Conservation (phyloP, 2,329 filamentous ascomycete genomes). For the Dendrostoma leiphaemia region DNA sequence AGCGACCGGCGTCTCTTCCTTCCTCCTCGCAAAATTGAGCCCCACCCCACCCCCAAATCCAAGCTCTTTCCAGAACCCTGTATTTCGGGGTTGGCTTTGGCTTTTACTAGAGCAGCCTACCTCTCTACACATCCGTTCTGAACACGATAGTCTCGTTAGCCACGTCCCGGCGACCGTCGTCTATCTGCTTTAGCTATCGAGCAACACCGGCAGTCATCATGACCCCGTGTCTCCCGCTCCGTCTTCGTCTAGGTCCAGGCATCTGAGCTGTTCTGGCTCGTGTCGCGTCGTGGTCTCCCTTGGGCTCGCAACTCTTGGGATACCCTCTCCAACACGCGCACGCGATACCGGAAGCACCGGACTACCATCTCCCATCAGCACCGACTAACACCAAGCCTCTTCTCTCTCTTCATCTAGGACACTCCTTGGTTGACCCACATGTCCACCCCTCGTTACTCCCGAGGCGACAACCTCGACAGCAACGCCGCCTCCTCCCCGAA, state of each 20-base stretch:
- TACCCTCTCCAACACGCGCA: no score
- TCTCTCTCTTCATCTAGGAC: constrained; percentile 5
- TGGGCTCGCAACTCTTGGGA: not conserved
- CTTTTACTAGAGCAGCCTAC: no score
- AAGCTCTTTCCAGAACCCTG: no score
- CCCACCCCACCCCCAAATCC: no score
- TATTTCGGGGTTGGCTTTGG: no score
- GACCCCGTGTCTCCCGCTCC: not conserved
- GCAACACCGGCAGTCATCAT: constrained; percentile 1
- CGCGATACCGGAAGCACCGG: no score
- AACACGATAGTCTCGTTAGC: not conserved
- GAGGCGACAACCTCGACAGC: constrained; percentile 17
- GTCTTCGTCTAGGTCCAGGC: not conserved
- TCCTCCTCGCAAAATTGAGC: no score
- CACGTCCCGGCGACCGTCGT: not conserved
- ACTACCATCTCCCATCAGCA: not conserved
- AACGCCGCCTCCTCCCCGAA: constrained; percentile 1
- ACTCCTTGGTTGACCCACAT: constrained; percentile 20
- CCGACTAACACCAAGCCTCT: constrained; percentile 2
- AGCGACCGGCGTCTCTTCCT: no score
- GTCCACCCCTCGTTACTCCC: constrained; percentile 17
- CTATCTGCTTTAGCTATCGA: not conserved
- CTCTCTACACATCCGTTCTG: no score
- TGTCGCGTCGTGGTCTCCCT: not conserved
- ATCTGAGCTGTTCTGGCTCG: constrained; percentile 2